Conservation (phyloP, 2,329 filamentous ascomycete genomes). For the Xylariaceae sp. region DNA sequence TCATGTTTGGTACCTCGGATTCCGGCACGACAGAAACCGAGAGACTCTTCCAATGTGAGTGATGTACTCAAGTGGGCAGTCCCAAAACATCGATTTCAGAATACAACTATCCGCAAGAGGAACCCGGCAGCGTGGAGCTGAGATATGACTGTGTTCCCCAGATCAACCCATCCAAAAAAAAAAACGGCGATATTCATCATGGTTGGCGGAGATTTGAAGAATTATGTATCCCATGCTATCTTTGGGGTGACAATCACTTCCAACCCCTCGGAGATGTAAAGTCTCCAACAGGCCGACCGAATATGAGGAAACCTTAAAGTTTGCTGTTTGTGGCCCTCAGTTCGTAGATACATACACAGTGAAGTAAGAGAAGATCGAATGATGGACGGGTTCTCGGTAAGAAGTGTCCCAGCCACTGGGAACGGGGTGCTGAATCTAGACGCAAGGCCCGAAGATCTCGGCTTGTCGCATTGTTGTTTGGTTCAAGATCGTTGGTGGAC, state of each 20-base stretch:
- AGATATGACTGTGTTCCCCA: neutral
- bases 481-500: neutral
- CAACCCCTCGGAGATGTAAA: no score
- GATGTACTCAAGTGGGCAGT: no score
- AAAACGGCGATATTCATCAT: no score
- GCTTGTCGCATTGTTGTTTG: neutral
- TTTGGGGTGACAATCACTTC: no score
- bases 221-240: no score
- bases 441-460: neutral
- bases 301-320: neutral
- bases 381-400: neutral
- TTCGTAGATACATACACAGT: no score
- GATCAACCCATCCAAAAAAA: neutral
- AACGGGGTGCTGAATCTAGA: neutral
- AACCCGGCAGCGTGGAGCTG: neutral
- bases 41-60: no score
- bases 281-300: no score
- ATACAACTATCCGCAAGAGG: neutral
- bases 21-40: neutral
- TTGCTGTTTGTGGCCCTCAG: no score
- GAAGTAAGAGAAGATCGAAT: no score
- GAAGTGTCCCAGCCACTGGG: neutral
- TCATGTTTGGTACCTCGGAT: neutral
- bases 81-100: no score
- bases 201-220: no score